These are phyloP conservation scores for Beauveria scarabaeidicola DNA, from an alignment of 2,329 filamentous ascomycete species.

Conservation along the genomic window DNA sequence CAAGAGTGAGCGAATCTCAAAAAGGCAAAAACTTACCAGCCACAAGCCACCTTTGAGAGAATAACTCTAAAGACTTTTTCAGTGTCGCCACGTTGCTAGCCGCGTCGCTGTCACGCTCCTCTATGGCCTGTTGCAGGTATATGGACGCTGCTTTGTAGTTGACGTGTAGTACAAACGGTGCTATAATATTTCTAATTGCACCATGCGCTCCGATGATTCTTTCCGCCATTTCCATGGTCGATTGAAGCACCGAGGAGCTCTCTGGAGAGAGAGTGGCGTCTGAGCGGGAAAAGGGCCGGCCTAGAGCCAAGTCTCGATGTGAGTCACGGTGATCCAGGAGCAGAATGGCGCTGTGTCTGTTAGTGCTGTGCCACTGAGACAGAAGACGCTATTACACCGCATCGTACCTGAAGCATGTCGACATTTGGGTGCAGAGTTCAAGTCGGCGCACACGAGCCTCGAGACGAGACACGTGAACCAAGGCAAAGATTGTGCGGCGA, in stretches of 20 bases:
- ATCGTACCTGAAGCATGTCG: slow-evolving; percentile 13
- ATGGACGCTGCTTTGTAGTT: slow-evolving; percentile 8
- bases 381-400: background rate
- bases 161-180: slow-evolving; percentile 1
- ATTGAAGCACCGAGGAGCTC: background rate
- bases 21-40: background rate
- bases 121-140: background rate
- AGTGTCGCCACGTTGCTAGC: background rate
- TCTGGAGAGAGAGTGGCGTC: background rate
- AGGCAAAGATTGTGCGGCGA: slow-evolving; percentile 11
- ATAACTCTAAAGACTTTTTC: background rate
- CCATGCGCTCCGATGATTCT: background rate
- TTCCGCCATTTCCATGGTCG: background rate
- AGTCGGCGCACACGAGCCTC: slow-evolving; percentile 11
- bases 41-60: background rate
- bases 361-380: background rate
- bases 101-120: background rate
- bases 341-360: background rate
- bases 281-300: too few relatives aligned
- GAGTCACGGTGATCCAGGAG: background rate
- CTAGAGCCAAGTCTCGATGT: background rate
- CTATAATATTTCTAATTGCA: background rate
- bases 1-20: too few relatives aligned
- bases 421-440: slow-evolving; percentile 14
- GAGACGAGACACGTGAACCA: slow-evolving; percentile 11